Conservation (phyloP, 495 filamentous ascomycete genomes). For the Talaromyces borbonicus region DNA sequence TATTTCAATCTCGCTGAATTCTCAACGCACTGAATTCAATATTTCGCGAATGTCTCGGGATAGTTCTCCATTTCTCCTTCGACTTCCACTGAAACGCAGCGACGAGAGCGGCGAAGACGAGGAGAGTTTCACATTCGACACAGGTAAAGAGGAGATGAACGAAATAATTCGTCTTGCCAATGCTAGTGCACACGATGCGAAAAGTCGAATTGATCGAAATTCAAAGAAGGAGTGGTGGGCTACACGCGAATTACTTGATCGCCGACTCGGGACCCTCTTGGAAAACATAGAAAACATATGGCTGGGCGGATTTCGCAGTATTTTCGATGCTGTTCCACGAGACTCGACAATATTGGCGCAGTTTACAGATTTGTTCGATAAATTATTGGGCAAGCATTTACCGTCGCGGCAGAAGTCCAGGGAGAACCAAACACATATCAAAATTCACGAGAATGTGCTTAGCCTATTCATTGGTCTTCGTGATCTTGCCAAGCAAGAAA, state of each 20-base stretch:
- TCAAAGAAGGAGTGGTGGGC: slow-evolving; percentile 82
- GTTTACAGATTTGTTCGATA: slow-evolving; percentile 68
- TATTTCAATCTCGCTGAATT: slow-evolving; percentile 73
- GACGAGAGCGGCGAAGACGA: slow-evolving; percentile 71
- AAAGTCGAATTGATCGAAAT: slow-evolving; percentile 45
- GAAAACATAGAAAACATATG: slow-evolving; percentile 82
- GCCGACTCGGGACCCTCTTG: slow-evolving; percentile 65
- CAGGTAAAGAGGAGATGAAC: slow-evolving; percentile 64
- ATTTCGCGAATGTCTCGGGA: slow-evolving; percentile 67
- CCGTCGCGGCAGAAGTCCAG: slow-evolving; percentile 71
- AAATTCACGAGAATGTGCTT: slow-evolving; percentile 65
- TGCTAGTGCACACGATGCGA: slow-evolving; percentile 66
- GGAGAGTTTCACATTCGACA: slow-evolving; percentile 72
- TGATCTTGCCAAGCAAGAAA: slow-evolving; percentile 54
- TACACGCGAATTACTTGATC: slow-evolving; percentile 68
- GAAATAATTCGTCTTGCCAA: slow-evolving; percentile 76
- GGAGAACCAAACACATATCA: slow-evolving; percentile 40
- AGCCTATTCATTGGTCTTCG: slow-evolving; percentile 84
- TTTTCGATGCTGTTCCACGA: slow-evolving; percentile 66
- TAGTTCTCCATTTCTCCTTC: slow-evolving; percentile 70
- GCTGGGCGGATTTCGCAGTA: slow-evolving; percentile 87
- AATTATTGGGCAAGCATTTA: slow-evolving; percentile 76
- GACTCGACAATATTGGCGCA: slow-evolving; percentile 51
- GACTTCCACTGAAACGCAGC: slow-evolving; percentile 72
- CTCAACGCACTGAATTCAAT: slow-evolving; percentile 68